Base-by-base conservation (phyloP, 768 basidiomycete genomes). In the Kwoniella europaea region DNA sequence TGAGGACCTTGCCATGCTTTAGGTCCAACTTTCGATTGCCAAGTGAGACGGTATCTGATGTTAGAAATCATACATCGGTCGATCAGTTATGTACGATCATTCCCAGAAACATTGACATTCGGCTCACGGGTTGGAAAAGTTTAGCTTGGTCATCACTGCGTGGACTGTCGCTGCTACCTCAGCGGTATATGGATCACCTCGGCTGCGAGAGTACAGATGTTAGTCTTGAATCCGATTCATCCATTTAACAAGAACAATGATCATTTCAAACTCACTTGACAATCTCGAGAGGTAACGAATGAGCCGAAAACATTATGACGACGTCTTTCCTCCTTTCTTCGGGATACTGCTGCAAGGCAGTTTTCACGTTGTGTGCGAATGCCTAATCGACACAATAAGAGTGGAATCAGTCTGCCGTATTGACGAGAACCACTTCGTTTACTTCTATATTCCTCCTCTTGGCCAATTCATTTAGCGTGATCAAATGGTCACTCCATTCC, bases 1-100 rank as follows among this genome's bases (percentile, higher is more conserved):
- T 98, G 94, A 86, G 93, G 94, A 4, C 97, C 97, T 88, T 98
- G 92, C 97, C 97, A 98, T 20, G 95, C 92, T 46, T 90, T 91
- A 3, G 97, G 97, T 3, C 97, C 97, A 58, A 99, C 97, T 84
- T 98, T 91, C 6, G 91, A 92, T 86, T 99, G 97, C 97, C 97
- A 99, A 1, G 95, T 93, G 67, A 98, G 87, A 27, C 97, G 91
- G 85, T 91, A 97, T 3, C 96, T 92, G 82, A 35, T 35, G 35
- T 6, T 18, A 13, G 66, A 61, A 42, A 43, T 20, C 9, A 27
- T 54, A 18, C n/a, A 35, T 35, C 35, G 18, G 35, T 4, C 24
- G 15, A 41, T 52, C 15, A 55, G 63, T 44, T 22, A 29, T 60
- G 15, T 5, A 16, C 24, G 29, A 29, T 27, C 22, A 27, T 35